Evolutionary conservation across 2,329 filamentous ascomycete species (phyloP), one percentile per base, ranked within the genome.

Genomic region (Furcasterigmium sp.): DNA sequence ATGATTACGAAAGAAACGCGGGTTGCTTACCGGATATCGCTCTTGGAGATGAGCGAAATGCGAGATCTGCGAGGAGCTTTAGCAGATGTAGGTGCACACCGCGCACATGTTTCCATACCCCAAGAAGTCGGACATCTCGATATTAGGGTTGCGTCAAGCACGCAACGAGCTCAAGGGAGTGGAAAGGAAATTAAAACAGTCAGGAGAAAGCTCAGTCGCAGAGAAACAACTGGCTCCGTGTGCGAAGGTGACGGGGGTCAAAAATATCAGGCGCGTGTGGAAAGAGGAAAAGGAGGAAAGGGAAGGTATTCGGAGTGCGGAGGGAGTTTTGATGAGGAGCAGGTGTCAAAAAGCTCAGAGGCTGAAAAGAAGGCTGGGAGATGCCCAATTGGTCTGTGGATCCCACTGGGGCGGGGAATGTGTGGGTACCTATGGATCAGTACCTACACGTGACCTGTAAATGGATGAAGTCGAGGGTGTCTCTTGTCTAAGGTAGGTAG

Each of bases 11-110:
- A 41, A 41, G 39, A 18, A 37, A 38, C 20, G 28, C 46, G 32
- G 45, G 45, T 34, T 42, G 50, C 82, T 61, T 77, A 95, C 87
- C 91, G 87, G 70, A 96, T 95, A 71, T 95, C 90, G 68, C 89
- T 95, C 75, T 91, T 94, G 49, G 91, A 96, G 69, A 96, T 93
- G 71, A 96, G 82, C 50, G 90, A 95, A 75, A 96, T 96, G 65
- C 87, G 85, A 69, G 91, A 87, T 70, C 89, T 91, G 67, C 56
- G 46, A 18, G n/a, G n/a, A n/a, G n/a, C n/a, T n/a, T n/a, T n/a
- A n/a, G n/a, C n/a, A 45, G 59, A 64, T 51, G 65, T 61, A 56
- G 56, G 53, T 51, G 53, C 23, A 26, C 23, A 32, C 38, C 42
- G 19, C 40, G 39, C 30, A 39, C 42, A 41, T 42, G 51, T 57